Evolutionary conservation across 345 rosid genomes (phyloP), one percentile per base, ranked within the genome.

Genomic region (Gossypium australe): DNA sequence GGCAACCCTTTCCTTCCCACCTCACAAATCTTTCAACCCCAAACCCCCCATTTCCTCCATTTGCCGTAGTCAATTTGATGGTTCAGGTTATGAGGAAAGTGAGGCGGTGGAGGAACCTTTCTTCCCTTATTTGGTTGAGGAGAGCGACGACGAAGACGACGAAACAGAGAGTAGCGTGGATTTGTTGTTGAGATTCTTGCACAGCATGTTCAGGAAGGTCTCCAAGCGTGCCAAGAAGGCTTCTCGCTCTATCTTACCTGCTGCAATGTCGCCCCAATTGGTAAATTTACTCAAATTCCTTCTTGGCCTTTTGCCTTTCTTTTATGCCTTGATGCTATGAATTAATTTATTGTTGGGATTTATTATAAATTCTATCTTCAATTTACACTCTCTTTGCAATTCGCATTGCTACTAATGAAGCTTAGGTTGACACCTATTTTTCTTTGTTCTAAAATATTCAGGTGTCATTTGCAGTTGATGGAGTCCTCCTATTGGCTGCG

Each of bases 401-500:
- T 34, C 7, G 5, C 41, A 34, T 34, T 34, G 41, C 41, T 34
- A 34, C 41, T 34, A 34, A 34, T 34, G 41, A 34, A 5, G 7
- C 41, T 34, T 34, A 34, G 41, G 22, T 62, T 49, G 38, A n/a
- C 52, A 65, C 48, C 60, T 74, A 2, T 18, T 14, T 8, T 49
- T 17, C 12, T 41, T 25, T 25, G 9, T 9, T 18, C 3, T 9
- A 71, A 68, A 51, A 73, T 44, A 48, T 44, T 75, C 82, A 89
- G 95, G 89, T 91, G 14, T 91, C 88, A 27, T 93, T 91, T 89
- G 94, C 89, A 24, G 95, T 91, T 70, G 98, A 93, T 80, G 95
- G 97, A 77, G 77, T 88, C 65, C 85, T 94, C 78, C 73, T 91
- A 18, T 76, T 94, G 76, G 88, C 90, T 74, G 86, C 85, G 61